Conservation (phyloP, 1,284 basidiomycete genomes). For the Pseudozyma sp. region DNA sequence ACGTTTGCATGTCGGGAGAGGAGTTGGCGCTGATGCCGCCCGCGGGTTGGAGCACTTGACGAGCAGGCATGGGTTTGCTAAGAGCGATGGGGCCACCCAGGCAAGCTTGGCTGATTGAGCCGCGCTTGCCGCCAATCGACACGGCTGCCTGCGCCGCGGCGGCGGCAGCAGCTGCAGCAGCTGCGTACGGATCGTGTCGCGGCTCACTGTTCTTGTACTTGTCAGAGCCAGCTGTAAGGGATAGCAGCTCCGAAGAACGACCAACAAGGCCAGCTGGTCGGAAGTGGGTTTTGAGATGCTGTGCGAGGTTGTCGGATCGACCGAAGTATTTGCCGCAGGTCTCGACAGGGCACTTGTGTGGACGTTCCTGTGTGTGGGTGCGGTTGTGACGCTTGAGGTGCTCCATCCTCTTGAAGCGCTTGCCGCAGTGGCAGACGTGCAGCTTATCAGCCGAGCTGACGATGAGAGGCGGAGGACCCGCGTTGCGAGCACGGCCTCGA, state of each 20-base stretch:
- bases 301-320: slow-evolving; percentile 66
- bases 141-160: slow-evolving; percentile 52
- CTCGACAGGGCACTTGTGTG: slow-evolving; percentile 64
- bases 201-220: slow-evolving; percentile 43
- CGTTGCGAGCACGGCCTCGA: slow-evolving; percentile 38
- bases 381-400: slow-evolving; percentile 68
- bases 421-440: slow-evolving; percentile 67
- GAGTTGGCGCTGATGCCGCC: slow-evolving; percentile 43
- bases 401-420: slow-evolving; percentile 68
- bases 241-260: slow-evolving; percentile 46
- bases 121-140: slow-evolving; percentile 31
- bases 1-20: slow-evolving; percentile 20
- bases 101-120: slow-evolving; percentile 27
- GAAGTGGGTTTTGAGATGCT: slow-evolving; percentile 68
- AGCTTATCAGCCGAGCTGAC: slow-evolving; percentile 67
- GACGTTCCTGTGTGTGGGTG: slow-evolving; percentile 67
- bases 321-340: slow-evolving; percentile 67
- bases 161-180: slow-evolving; percentile 48
- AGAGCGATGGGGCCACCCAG: slow-evolving; percentile 50
- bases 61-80: slow-evolving; percentile 34
- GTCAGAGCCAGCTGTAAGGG: slow-evolving; percentile 38
- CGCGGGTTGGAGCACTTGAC: slow-evolving; percentile 31
- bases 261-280: slow-evolving; percentile 54
- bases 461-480: slow-evolving; percentile 63
- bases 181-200: slow-evolving; percentile 62